Evolutionary conservation across 1,284 basidiomycete genomes (phyloP).

Genomic region (Cryptococcus sp.): DNA sequence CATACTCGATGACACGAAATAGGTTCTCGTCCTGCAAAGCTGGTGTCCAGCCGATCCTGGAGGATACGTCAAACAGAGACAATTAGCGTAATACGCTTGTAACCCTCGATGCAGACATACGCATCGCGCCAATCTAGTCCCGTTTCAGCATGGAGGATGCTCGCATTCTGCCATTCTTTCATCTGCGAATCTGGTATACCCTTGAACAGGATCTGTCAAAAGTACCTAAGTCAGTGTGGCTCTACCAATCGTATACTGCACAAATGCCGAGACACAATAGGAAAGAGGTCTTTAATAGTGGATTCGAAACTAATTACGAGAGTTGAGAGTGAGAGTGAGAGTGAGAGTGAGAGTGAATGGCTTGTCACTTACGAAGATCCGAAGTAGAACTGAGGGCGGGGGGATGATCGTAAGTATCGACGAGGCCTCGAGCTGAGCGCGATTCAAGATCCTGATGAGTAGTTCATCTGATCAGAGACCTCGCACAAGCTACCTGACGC

Average conservation of each 20-base stretch:
- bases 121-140: slow-evolving; percentile 46
- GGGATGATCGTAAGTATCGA: slow-evolving; percentile 38
- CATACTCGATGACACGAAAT: slow-evolving; percentile 51
- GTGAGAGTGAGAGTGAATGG: too few relatives aligned
- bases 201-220: slow-evolving; percentile 40
- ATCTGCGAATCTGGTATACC: slow-evolving; percentile 43
- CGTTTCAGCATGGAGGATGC: slow-evolving; percentile 41
- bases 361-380: slow-evolving; percentile 38
- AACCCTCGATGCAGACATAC: slow-evolving; percentile 13
- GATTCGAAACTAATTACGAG: too few relatives aligned
- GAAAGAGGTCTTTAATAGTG: too few relatives aligned
- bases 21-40: slow-evolving; percentile 39
- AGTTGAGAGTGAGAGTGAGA: too few relatives aligned
- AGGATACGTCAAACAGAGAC: not conserved
- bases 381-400: slow-evolving; percentile 36
- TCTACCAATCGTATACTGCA: not conserved
- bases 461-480: slow-evolving; percentile 1
- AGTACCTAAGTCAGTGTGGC: not conserved
- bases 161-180: slow-evolving; percentile 40
- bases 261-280: not conserved
- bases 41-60: slow-evolving; percentile 40
- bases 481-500: too few relatives aligned
- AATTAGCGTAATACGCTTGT: not conserved
- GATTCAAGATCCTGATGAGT: slow-evolving; percentile 36
- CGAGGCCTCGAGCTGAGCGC: slow-evolving; percentile 37